Base-by-base conservation (phyloP, 768 basidiomycete genomes). In the Trametes gibbosa region DNA sequence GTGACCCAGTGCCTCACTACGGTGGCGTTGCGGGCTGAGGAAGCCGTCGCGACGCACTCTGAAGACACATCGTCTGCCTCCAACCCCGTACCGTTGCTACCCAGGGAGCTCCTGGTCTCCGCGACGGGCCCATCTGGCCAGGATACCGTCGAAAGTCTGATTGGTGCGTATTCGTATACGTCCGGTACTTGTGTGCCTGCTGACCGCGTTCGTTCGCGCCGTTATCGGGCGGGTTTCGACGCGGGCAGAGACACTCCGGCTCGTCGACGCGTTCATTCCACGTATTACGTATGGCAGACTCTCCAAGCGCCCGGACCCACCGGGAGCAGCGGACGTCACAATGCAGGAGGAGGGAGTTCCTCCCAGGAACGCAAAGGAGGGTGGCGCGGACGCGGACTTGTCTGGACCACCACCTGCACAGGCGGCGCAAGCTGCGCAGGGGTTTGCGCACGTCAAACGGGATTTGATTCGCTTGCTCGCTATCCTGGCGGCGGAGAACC, bases 401-500 rank as follows among this genome's bases (percentile, higher is more conserved):
- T 23, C 27, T 7, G 39, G 54, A 6, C 24, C 29, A 16, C 45
- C 50, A n/a, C 46, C 37, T 17, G 42, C 50, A 16, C 39, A 49
- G 34, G 21, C 47, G 9, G 47, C 53, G 24, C 47, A 41, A 50
- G 82, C 81, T 53, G 68, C 76, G 43, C 75, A 79, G n/a, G 85
- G 88, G 14, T 94, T 96, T 70, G 79, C 81, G 1, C 91, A 92
- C 70, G 75, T 97, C 59, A 96, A 96, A 73, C 82, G 92, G 45
- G 92, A 95, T 73, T 79, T 97, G 37, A 90, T 95, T n/a, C 87
- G 90, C 17, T 75, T 96, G 13, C 76, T 96, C n/a, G 92, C 92
- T 6, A 80, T 90, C 47, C 73, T 96, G 13, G 84, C 84, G 52
- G 82, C 90, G 67, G 81, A 80, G 45, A 78, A 80, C 63, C 84